A percentile compares a stretch with the other conserved stretches of the same genome.
Evolutionary conservation across 352 stramenopile genomes (phyloP).

Genomic region (Pythium chondricola): DNA sequence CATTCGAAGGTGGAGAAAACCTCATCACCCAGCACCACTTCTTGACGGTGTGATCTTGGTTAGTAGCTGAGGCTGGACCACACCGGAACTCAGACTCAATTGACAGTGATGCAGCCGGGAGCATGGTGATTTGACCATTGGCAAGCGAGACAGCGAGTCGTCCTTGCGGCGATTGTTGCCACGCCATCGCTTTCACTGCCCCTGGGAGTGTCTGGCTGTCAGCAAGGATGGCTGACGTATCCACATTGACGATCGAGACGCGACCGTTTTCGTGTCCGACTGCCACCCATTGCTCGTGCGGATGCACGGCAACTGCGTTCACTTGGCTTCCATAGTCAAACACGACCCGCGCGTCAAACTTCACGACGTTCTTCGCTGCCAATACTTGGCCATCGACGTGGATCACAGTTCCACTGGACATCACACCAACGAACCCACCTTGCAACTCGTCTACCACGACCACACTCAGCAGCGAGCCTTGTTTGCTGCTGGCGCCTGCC

Average conservation of each 20-base stretch:
- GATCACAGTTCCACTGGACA: slow-evolving; percentile 7
- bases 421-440: slow-evolving; percentile 8
- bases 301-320: slow-evolving; percentile 5
- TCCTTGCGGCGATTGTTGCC: slow-evolving; percentile 26
- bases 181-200: slow-evolving; percentile 28
- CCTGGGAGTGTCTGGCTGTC: slow-evolving; percentile 4
- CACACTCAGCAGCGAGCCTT: slow-evolving; percentile 9
- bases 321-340: slow-evolving; percentile 14
- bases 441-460: slow-evolving; percentile 19
- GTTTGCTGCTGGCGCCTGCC: slow-evolving; percentile 1
- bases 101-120: slow-evolving; percentile 26
- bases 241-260: slow-evolving; percentile 36
- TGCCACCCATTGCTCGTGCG: slow-evolving; percentile 19
- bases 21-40: slow-evolving; percentile 52
- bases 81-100: slow-evolving; percentile 19
- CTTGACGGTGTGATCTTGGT: slow-evolving; percentile 4
- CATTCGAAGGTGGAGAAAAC: slow-evolving; percentile 30
- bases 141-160: slow-evolving; percentile 36
- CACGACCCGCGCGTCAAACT: slow-evolving; percentile 3
- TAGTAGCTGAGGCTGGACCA: slow-evolving; percentile 4
- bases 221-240: slow-evolving; percentile 19
- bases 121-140: slow-evolving; percentile 30
- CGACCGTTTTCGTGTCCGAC: slow-evolving; percentile 30
- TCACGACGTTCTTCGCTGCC: neutral
- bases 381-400: slow-evolving; percentile 12